Percentiles rank a stretch among this genome's conserved stretches.
phyloP scores from a whole-genome alignment of 83 land plant species.

The Larix sibirica region DNA sequence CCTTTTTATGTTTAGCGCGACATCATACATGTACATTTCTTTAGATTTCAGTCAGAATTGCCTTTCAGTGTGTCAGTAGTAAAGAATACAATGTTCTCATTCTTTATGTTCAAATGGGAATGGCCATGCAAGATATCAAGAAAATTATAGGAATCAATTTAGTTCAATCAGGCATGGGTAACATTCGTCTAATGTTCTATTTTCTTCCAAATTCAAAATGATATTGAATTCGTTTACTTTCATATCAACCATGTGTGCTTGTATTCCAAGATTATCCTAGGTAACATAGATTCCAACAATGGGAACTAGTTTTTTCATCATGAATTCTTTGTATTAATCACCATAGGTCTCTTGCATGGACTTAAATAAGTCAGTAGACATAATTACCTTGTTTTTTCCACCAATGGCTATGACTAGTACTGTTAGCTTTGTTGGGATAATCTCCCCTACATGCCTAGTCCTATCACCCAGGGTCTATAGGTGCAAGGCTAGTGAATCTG shows the following conservation, averaged over 20 bases:
- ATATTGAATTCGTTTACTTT: conserved; percentile 62
- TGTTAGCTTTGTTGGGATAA: no score
- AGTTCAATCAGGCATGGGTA: conserved; percentile 13
- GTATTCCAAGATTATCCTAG: conserved; percentile 56
- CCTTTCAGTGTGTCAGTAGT: not conserved
- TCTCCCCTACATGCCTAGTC: no score
- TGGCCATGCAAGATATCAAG: not conserved
- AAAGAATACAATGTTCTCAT: not conserved
- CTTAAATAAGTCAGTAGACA: conserved; percentile 62
- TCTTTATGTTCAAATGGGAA: not conserved
- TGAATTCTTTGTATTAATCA: conserved; percentile 15
- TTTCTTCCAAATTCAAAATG: conserved; percentile 85
- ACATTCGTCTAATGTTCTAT: conserved; percentile 73
- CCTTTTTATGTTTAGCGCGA: conserved; percentile 84
- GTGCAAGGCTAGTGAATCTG: no score
- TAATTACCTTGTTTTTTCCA: conserved; percentile 14
- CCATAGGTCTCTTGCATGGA: conserved; percentile 59
- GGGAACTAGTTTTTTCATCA: conserved; percentile 60
- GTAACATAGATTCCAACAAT: conserved; percentile 65
- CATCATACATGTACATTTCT: conserved; percentile 58
- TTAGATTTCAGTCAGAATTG: no score
- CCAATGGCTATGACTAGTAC: no score
- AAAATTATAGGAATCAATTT: not conserved
- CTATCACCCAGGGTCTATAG: no score
- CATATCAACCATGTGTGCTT: conserved; percentile 24